These are phyloP conservation scores for Populus pruinosa DNA, from an alignment of 345 rosid species.

Conservation along the genomic window DNA sequence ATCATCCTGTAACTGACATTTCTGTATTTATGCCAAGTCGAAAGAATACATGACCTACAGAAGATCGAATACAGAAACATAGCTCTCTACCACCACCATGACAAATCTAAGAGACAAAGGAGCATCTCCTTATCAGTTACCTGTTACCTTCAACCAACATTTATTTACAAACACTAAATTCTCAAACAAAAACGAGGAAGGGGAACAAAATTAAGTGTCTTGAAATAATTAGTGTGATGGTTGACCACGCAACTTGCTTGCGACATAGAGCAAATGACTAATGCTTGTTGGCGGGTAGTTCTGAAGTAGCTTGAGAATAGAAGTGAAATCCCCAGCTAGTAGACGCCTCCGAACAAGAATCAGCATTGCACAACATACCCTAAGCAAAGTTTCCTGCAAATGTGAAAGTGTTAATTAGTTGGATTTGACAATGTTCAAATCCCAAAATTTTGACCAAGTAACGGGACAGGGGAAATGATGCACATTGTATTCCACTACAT, in stretches of 20 bases:
- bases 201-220: not conserved
- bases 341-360: slow-evolving; percentile 76
- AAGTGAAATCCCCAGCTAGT: slow-evolving; percentile 83
- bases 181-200: not conserved
- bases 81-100: not conserved
- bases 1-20: not conserved
- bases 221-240: slow-evolving; percentile 26
- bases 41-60: not conserved
- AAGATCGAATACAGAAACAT: not conserved
- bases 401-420: not conserved
- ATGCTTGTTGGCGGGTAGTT: slow-evolving; percentile 74
- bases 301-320: slow-evolving; percentile 75
- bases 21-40: not conserved
- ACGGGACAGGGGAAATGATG: not conserved
- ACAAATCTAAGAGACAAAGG: not conserved
- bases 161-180: slow-evolving; percentile 21
- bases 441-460: not conserved
- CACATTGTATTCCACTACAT: not conserved
- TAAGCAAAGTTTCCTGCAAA: slow-evolving; percentile 83
- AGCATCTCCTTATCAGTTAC: slow-evolving; percentile 9
- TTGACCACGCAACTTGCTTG: slow-evolving; percentile 68
- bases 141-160: slow-evolving; percentile 24
- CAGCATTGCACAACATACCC: slow-evolving; percentile 95
- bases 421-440: not conserved
- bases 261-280: slow-evolving; percentile 85